phyloP scores from a whole-genome alignment of 257 asterid species.

The Orobanche coerulescens region DNA sequence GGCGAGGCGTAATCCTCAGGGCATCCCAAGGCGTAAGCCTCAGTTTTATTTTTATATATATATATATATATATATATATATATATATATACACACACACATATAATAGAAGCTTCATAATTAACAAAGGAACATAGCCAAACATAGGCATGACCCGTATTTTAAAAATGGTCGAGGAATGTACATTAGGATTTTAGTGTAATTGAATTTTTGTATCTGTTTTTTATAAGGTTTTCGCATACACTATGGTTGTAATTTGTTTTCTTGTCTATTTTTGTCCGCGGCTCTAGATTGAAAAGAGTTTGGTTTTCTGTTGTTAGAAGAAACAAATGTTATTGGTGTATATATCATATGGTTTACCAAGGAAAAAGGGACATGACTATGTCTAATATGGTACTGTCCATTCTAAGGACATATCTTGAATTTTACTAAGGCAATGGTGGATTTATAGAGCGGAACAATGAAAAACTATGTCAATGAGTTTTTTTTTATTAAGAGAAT shows the following conservation, averaged over 20 bases:
- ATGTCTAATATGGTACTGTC: background rate
- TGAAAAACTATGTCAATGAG: background rate
- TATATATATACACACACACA: too few relatives aligned
- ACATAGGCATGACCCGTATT: too few relatives aligned
- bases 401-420: background rate
- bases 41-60: too few relatives aligned
- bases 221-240: background rate
- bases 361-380: background rate
- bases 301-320: constrained; percentile 3
- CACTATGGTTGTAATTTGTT: background rate
- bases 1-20: too few relatives aligned
- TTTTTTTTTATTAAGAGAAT: background rate
- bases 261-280: background rate
- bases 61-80: too few relatives aligned
- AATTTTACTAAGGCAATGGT: background rate
- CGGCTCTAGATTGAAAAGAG: background rate
- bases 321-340: background rate
- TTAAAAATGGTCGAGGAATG: too few relatives aligned
- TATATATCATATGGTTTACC: too few relatives aligned
- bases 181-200: too few relatives aligned
- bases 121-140: too few relatives aligned
- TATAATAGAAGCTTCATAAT: too few relatives aligned
- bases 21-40: too few relatives aligned
- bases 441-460: background rate
- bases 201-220: background rate